A percentile compares a stretch with the other conserved stretches of the same genome.
phyloP scores from a whole-genome alignment of 768 basidiomycete species.

The Tulasnella sp. region DNA sequence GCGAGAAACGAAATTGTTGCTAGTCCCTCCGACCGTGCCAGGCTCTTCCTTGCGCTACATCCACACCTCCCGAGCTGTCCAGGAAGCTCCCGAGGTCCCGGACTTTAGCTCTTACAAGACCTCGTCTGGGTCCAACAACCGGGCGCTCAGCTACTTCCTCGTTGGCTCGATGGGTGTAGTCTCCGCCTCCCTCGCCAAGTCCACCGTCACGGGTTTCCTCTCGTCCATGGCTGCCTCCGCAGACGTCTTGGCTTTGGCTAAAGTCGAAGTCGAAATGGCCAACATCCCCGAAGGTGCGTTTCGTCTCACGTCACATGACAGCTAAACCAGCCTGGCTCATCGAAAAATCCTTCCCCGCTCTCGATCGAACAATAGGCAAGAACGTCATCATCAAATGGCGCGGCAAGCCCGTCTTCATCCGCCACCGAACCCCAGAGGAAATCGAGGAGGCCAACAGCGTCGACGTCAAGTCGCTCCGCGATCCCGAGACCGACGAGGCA shows the following conservation, averaged over 20 bases:
- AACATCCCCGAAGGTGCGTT: slow-evolving; percentile 67
- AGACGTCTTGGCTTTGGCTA: slow-evolving; percentile 94
- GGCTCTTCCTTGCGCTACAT: slow-evolving; percentile 15
- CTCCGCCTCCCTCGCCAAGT: slow-evolving; percentile 89
- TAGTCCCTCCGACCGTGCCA: slow-evolving; percentile 4
- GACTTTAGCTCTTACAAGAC: slow-evolving; percentile 78
- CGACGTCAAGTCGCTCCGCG: slow-evolving; percentile 81
- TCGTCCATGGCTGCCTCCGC: slow-evolving; percentile 95
- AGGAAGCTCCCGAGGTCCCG: slow-evolving; percentile 55
- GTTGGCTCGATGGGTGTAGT: slow-evolving; percentile 86
- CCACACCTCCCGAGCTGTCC: slow-evolving; percentile 12
- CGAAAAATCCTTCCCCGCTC: slow-evolving; percentile 11
- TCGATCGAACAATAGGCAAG: slow-evolving; percentile 42
- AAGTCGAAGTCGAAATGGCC: slow-evolving; percentile 87
- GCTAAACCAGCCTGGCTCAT: not conserved
- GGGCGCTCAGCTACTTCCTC: slow-evolving; percentile 80
- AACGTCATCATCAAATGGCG: slow-evolving; percentile 98
- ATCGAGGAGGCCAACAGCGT: slow-evolving; percentile 80
- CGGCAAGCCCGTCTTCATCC: slow-evolving; percentile 98
- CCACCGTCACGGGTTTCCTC: slow-evolving; percentile 85
- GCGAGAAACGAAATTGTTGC: not conserved
- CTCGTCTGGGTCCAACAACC: slow-evolving; percentile 51
- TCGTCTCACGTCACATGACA: not conserved
- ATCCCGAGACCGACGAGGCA: slow-evolving; percentile 83
- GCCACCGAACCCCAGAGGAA: slow-evolving; percentile 85